Percentiles rank a stretch among this genome's conserved stretches.
Evolutionary conservation across 495 filamentous ascomycete species (phyloP).

Genomic region (Articulospora tetracladia): DNA sequence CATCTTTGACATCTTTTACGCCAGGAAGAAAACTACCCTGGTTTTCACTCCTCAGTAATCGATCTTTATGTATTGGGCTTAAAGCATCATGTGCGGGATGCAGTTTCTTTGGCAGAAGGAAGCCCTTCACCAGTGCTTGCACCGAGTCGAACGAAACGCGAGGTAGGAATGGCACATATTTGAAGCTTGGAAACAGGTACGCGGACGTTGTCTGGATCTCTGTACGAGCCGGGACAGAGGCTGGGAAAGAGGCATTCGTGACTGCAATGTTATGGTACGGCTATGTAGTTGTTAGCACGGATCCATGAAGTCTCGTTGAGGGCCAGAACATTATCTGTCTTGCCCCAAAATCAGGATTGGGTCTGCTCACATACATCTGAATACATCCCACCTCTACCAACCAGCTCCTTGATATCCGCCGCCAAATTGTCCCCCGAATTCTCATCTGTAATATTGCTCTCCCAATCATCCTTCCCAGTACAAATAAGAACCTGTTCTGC

Average conservation of each 20-base stretch:
- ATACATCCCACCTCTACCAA: conserved; percentile 62
- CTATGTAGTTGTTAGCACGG: conserved; percentile 37
- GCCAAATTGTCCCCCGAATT: conserved; percentile 58
- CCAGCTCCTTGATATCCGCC: conserved; percentile 61
- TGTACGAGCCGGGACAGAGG: conserved; percentile 35
- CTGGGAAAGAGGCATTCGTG: conserved; percentile 64
- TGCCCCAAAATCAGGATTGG: background rate
- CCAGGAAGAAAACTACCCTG: conserved; percentile 39
- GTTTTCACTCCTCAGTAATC: conserved; percentile 34
- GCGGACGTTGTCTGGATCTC: conserved; percentile 53
- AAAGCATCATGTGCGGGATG: conserved; percentile 53
- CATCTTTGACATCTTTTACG: conserved; percentile 58
- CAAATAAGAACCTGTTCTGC: conserved; percentile 77
- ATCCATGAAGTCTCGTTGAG: conserved; percentile 5
- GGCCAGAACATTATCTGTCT: too few species aligned
- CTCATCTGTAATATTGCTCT: conserved; percentile 59
- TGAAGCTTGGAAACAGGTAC: conserved; percentile 75
- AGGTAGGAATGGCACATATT: conserved; percentile 69
- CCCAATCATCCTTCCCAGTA: conserved; percentile 80
- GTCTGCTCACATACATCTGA: conserved; percentile 45
- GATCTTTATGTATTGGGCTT: conserved; percentile 44
- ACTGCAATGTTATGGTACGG: conserved; percentile 76
- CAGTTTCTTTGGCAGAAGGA: conserved; percentile 53
- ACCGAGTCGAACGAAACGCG: conserved; percentile 42
- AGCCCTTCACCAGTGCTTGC: conserved; percentile 53